phyloP scores from a whole-genome alignment of 371 early-diverging fungal genomes.

The Zychaea mexicana region DNA sequence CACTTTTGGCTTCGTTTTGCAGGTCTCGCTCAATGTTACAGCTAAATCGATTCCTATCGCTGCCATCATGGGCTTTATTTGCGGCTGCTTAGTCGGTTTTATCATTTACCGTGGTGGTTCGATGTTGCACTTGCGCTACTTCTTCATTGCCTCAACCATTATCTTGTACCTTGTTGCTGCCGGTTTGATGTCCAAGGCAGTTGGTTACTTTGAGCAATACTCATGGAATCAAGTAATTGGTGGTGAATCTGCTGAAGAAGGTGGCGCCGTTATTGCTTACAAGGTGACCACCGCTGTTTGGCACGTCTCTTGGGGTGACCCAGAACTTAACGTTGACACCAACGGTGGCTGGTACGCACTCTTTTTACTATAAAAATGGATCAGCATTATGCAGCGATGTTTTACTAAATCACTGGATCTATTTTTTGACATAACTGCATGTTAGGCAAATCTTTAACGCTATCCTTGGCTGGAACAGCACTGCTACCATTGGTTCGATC shows the following conservation, averaged over 20 bases:
- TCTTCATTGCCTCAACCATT: constrained; percentile 75
- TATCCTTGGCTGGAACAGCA: constrained; percentile 70
- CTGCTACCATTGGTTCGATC: constrained; percentile 73
- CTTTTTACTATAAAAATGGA: not conserved
- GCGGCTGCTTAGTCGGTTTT: constrained; percentile 69
- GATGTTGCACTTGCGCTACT: constrained; percentile 65
- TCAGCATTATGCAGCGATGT: too few relatives aligned
- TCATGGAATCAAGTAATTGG: constrained; percentile 56
- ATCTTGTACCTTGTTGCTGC: constrained; percentile 77
- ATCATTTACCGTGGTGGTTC: constrained; percentile 72
- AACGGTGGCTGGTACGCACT: constrained; percentile 57
- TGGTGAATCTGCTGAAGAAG: constrained; percentile 51
- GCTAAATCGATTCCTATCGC: constrained; percentile 79
- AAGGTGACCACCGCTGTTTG: constrained; percentile 45
- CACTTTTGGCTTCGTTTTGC: constrained; percentile 55
- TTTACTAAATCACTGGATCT: not conserved
- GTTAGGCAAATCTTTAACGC: constrained; percentile 27
- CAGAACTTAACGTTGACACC: constrained; percentile 43
- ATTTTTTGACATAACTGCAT: not conserved
- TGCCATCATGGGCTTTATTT: constrained; percentile 64
- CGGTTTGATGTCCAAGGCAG: constrained; percentile 68
- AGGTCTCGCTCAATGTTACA: constrained; percentile 66
- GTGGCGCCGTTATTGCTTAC: constrained; percentile 41
- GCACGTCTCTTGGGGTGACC: constrained; percentile 53
- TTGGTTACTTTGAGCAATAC: constrained; percentile 63